Base-by-base conservation (phyloP, 352 stramenopile species). In the Globisporangium ultimum region DNA sequence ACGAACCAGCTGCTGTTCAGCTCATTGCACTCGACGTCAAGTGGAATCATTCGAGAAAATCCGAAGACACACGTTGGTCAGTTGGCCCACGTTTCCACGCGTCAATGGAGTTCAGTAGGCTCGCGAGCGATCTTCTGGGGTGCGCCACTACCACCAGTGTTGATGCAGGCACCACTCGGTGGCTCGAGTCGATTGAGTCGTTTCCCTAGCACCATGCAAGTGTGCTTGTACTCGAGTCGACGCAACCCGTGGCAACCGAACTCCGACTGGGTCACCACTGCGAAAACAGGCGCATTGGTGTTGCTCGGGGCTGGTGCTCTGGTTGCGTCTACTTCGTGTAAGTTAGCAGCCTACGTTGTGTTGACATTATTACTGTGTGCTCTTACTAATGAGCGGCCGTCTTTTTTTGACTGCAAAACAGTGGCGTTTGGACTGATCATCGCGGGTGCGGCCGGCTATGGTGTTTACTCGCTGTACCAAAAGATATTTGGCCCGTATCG, bases 401-500 rank as follows among this genome's bases (percentile, higher is more conserved):
- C 15, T 24, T 57, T 1, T 53, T 48, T 42, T 54, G 38, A 36
- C 1, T 36, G 28, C 28, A n/a, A n/a, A 46, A 12, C 42, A 92
- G 82, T 92, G 55, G 82, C 76, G 6, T 86, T 92, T 54, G 80
- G 82, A n/a, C 48, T 89, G 15, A 61, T 90, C 60, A 76, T 92
- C 63, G 70, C 74, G 12, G 80, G 78, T 2, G 80, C 82, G 13
- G 80, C 80, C 8, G 82, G 78, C 3, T 90, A 87, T 40, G 82
- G 82, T 8, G n/a, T 90, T 49, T 92, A 91, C 63, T 63, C 80
- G 13, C 61, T 91, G 21, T 91, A 92, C 66, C 78, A 80, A 38
- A 67, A 70, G 20, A 73, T 92, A 47, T 71, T 88, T 17, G 61
- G 72, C 0, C 79, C 69, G 11, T 88, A 80, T 53, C 64, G 73